A percentile compares a stretch with the other conserved stretches of the same genome.
Evolutionary conservation across 352 stramenopile species (phyloP).

Genomic region (Phytophthora palmivora): DNA sequence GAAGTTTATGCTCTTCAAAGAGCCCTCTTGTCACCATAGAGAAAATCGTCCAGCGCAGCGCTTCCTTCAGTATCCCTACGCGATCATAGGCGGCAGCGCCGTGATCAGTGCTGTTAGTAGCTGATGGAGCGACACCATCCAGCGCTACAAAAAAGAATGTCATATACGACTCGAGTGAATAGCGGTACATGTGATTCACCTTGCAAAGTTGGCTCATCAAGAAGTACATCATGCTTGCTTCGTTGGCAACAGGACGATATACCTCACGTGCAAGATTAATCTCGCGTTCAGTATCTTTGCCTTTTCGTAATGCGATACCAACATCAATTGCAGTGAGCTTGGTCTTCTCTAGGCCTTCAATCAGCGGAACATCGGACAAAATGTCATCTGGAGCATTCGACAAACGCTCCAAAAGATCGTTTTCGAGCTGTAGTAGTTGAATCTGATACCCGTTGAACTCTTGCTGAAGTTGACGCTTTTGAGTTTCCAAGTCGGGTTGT

Average conservation of each 20-base stretch:
- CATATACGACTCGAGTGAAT: constrained; percentile 92
- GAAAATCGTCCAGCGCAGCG: constrained; percentile 89
- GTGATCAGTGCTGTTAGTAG: constrained; percentile 4
- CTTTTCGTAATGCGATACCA: constrained; percentile 76
- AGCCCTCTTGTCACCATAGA: constrained; percentile 90
- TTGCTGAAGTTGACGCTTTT: constrained; percentile 89
- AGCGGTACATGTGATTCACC: constrained; percentile 95
- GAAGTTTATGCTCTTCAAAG: constrained; percentile 93
- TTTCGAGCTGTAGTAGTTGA: constrained; percentile 90
- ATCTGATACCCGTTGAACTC: constrained; percentile 95
- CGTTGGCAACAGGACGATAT: constrained; percentile 88
- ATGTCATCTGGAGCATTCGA: constrained; percentile 94
- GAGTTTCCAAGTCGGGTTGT: constrained; percentile 88
- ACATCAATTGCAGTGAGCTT: constrained; percentile 92
- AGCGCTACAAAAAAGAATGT: constrained; percentile 89
- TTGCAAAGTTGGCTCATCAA: constrained; percentile 90
- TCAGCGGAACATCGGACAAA: constrained; percentile 90
- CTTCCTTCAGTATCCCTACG: constrained; percentile 70
- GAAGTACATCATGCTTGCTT: constrained; percentile 94
- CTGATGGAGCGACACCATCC: constrained; percentile 55
- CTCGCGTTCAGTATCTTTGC: constrained; percentile 89
- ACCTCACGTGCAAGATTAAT: constrained; percentile 93
- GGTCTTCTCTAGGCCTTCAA: constrained; percentile 92
- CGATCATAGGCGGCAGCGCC: constrained; percentile 54
- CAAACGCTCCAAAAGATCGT: constrained; percentile 88